phyloP scores from a whole-genome alignment of 2,329 filamentous ascomycete genomes.

The Fusarium secorum region DNA sequence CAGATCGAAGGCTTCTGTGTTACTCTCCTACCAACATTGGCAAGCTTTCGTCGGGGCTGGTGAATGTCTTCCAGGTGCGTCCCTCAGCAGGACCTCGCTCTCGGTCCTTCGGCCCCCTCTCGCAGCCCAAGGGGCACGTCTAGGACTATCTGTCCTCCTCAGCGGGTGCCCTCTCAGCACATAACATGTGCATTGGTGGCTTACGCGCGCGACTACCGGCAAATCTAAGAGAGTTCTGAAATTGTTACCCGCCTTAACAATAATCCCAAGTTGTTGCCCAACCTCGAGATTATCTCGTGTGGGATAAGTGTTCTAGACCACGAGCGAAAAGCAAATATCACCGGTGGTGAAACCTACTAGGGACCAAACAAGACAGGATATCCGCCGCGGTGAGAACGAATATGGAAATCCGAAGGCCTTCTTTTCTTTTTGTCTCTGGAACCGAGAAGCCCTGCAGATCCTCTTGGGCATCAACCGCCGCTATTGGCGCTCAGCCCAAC shows the following conservation, averaged over 20 bases:
- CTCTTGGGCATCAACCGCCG: conserved; percentile 16
- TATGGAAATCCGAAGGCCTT: conserved; percentile 1
- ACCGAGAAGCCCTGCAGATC: conserved; percentile 20
- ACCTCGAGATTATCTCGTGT: conserved; percentile 1
- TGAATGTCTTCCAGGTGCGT: not conserved
- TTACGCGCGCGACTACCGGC: conserved; percentile 27
- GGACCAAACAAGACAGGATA: not conserved
- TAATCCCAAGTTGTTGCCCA: conserved; percentile 10
- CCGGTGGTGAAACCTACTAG: conserved; percentile 24
- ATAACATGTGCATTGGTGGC: not conserved
- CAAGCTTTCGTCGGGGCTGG: not conserved
- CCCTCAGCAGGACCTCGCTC: not conserved
- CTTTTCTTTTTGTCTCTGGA: conserved; percentile 6
- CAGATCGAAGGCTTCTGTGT: not conserved
- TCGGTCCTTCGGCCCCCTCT: not conserved
- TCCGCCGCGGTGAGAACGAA: conserved; percentile 3
- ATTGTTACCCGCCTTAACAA: conserved; percentile 32
- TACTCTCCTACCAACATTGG: not conserved
- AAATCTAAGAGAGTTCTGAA: not conserved
- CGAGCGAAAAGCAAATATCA: conserved; percentile 15
- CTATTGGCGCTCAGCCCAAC: not conserved
- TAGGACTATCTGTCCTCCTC: not conserved
- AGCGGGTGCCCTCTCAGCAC: not conserved
- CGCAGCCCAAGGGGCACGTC: not conserved
- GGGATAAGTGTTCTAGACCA: conserved; percentile 9